These are phyloP conservation scores for Prototheca wickerhamii DNA, from an alignment of 163 green algal genomes.

Conservation along the genomic window DNA sequence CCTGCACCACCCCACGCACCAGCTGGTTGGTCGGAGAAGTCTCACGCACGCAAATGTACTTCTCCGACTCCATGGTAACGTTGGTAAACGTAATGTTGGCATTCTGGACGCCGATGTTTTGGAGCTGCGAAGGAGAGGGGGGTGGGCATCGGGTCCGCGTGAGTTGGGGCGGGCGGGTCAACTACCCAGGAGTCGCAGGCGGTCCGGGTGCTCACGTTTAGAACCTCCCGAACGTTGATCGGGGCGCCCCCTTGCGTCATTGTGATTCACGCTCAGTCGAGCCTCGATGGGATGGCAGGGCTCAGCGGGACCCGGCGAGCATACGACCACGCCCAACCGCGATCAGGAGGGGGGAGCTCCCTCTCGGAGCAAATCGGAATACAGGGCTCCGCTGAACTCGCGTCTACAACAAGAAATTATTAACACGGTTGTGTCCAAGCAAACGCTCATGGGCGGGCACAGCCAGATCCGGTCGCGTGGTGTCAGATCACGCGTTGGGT, in stretches of 20 bases:
- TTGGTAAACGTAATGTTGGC: constrained; percentile 97
- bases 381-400: too few species aligned
- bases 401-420: too few species aligned
- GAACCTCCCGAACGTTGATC: constrained; percentile 50
- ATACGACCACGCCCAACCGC: constrained; percentile 1
- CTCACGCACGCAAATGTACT: constrained; percentile 95
- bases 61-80: constrained; percentile 95
- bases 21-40: constrained; percentile 45
- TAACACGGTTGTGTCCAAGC: too few species aligned
- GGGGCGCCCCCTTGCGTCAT: constrained; percentile 42
- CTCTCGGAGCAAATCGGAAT: too few species aligned
- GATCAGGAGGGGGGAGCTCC: neutral
- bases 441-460: too few species aligned
- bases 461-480: too few species aligned
- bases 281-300: too few species aligned
- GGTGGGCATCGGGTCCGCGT: neutral
- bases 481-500: too few species aligned
- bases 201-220: constrained; percentile 10
- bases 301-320: too few species aligned
- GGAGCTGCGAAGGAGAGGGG: constrained; percentile 64
- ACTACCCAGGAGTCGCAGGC: neutral
- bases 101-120: constrained; percentile 77
- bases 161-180: neutral
- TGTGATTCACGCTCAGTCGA: neutral
- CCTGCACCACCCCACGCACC: constrained; percentile 8